These are phyloP conservation scores for Aeschynomene evenia DNA, from an alignment of 306 rosid genomes.

Conservation along the genomic window DNA sequence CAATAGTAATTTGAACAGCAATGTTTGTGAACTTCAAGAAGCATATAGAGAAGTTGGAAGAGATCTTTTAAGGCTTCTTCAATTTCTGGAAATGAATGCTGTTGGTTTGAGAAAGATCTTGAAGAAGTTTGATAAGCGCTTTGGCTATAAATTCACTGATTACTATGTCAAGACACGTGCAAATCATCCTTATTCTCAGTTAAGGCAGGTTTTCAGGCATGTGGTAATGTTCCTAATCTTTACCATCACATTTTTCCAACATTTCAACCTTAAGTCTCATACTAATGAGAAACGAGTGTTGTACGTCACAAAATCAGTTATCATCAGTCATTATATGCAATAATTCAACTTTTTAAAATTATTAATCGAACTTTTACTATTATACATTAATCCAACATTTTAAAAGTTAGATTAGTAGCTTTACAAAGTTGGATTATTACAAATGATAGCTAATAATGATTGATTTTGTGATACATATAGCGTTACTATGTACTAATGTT, in stretches of 20 bases:
- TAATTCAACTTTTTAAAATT: too few species aligned
- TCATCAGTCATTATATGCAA: too few species aligned
- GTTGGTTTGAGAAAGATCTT: conserved; percentile 94
- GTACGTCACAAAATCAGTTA: too few species aligned
- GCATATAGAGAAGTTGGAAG: conserved; percentile 73
- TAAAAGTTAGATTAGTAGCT: too few species aligned
- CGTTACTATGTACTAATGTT: too few species aligned
- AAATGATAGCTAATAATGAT: too few species aligned
- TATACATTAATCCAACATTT: too few species aligned
- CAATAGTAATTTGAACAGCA: conserved; percentile 44
- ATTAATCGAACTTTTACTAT: too few species aligned
- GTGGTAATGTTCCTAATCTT: conserved; percentile 64
- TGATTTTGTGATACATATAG: too few species aligned
- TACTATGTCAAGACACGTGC: conserved; percentile 92
- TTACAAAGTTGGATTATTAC: too few species aligned
- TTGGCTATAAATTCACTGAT: conserved; percentile 82
- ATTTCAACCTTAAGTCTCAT: neutral
- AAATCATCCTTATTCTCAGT: conserved; percentile 96
- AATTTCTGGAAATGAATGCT: conserved; percentile 88
- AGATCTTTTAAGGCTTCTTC: conserved; percentile 82
- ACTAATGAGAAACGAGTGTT: too few species aligned
- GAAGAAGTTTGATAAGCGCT: conserved; percentile 92
- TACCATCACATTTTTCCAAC: neutral
- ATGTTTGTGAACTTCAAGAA: conserved; percentile 59
- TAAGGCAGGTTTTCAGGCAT: conserved; percentile 93